These are phyloP conservation scores for Ophiocordyceps polyrhachis-furcata DNA, from an alignment of 2,329 filamentous ascomycete species.

Conservation along the genomic window DNA sequence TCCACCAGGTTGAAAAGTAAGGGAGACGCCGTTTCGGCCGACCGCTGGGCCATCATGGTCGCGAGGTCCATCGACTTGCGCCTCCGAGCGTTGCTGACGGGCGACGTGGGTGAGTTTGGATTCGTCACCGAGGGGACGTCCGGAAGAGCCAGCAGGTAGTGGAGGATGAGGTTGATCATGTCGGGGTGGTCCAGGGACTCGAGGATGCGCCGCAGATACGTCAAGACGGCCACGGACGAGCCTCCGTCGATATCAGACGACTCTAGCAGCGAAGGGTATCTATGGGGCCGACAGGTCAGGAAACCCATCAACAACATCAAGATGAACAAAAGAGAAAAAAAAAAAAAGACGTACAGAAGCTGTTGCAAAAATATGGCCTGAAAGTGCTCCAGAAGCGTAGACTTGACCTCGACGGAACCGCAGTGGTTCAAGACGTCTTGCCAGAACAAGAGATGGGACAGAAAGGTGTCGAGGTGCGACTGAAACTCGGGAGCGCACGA, in stretches of 20 bases:
- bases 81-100: constrained; percentile 52
- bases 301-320: too few relatives aligned
- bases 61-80: constrained; percentile 80
- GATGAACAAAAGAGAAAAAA: background rate
- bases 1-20: constrained; percentile 87
- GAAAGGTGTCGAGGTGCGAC: constrained; percentile 76
- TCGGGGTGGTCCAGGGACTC: constrained; percentile 86
- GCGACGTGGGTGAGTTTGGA: constrained; percentile 20
- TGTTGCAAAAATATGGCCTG: constrained; percentile 93
- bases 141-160: constrained; percentile 74
- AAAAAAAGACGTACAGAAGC: constrained; percentile 44
- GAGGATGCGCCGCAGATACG: constrained; percentile 77
- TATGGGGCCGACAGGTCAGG: constrained; percentile 13
- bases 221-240: constrained; percentile 87
- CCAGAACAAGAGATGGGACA: constrained; percentile 93
- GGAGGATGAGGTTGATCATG: constrained; percentile 81
- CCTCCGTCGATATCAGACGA: constrained; percentile 95
- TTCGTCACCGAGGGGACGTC: constrained; percentile 21
- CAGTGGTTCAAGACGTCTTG: constrained; percentile 96
- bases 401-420: constrained; percentile 76
- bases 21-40: constrained; percentile 58
- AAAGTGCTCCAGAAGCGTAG: constrained; percentile 88
- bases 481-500: constrained; percentile 60
- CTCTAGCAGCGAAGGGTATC: constrained; percentile 86
- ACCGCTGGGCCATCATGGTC: constrained; percentile 56